A percentile compares a stretch with the other conserved stretches of the same genome.
Evolutionary conservation across 306 rosid species (phyloP).

Genomic region (Cicer judaicum): DNA sequence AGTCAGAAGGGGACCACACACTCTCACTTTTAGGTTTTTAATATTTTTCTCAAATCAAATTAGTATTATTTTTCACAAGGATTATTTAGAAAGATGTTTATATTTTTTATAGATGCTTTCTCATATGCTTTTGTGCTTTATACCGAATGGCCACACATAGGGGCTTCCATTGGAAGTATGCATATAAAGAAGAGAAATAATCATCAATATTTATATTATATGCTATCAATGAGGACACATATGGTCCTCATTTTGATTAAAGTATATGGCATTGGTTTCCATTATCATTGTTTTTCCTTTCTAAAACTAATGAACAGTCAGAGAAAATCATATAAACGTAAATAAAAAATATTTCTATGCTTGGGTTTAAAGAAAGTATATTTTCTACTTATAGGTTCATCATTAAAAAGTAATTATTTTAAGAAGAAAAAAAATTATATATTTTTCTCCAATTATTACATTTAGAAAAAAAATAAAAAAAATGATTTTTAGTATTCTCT

Average conservation of each 20-base stretch:
- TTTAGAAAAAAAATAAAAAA: background rate
- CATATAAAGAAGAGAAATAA: slow-evolving; percentile 44
- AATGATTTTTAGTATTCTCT: background rate
- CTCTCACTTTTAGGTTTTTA: slow-evolving; percentile 46
- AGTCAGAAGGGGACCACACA: slow-evolving; percentile 87
- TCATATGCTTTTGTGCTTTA: slow-evolving; percentile 75
- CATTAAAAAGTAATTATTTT: background rate
- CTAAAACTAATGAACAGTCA: slow-evolving; percentile 17
- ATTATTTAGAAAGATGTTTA: slow-evolving; percentile 40
- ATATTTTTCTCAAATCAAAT: slow-evolving; percentile 17
- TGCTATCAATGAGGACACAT: slow-evolving; percentile 48
- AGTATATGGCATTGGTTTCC: slow-evolving; percentile 35
- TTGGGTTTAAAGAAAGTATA: slow-evolving; percentile 7
- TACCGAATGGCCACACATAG: slow-evolving; percentile 77
- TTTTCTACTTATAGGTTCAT: background rate
- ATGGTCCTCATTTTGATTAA: slow-evolving; percentile 47
- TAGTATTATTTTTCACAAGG: slow-evolving; percentile 20
- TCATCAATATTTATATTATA: slow-evolving; percentile 40
- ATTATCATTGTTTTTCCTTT: slow-evolving; percentile 34
- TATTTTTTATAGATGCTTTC: slow-evolving; percentile 55
- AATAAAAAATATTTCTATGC: background rate
- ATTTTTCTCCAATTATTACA: no score
- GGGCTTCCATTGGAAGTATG: slow-evolving; percentile 74
- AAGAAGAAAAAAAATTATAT: background rate
- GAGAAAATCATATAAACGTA: slow-evolving; percentile 2